phyloP scores from a whole-genome alignment of 371 early-diverging fungal species.

The Mortierella sp. region DNA sequence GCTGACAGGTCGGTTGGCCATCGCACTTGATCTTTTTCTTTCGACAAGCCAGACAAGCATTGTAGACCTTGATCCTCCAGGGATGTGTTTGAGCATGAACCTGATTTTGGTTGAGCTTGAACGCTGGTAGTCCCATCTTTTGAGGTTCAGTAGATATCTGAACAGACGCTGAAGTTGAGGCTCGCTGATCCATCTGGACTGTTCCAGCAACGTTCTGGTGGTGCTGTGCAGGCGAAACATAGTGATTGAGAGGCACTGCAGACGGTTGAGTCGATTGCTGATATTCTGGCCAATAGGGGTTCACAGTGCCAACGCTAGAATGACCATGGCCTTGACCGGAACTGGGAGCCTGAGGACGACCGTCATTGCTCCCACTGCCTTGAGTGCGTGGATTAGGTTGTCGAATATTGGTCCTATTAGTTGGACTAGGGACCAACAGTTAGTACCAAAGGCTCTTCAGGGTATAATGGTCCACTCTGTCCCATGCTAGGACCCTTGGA shows the following conservation, averaged over 20 bases:
- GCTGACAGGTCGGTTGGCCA: constrained; percentile 70
- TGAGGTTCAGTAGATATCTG: constrained; percentile 3
- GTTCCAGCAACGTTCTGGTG: not conserved
- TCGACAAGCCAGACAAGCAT: constrained; percentile 58
- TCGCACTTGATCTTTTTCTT: constrained; percentile 76
- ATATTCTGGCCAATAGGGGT: constrained; percentile 30
- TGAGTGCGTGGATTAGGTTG: not conserved
- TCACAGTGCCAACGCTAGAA: not conserved
- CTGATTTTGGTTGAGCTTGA: constrained; percentile 42
- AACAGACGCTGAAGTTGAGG: not conserved
- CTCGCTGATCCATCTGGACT: not conserved
- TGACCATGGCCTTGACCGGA: constrained; percentile 1
- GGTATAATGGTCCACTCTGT: too few relatives aligned
- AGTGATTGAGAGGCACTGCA: constrained; percentile 16
- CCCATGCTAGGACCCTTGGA: too few relatives aligned
- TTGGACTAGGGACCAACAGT: constrained; percentile 23
- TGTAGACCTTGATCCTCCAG: constrained; percentile 54
- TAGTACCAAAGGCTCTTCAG: too few relatives aligned
- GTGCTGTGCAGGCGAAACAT: constrained; percentile 16
- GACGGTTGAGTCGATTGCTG: constrained; percentile 24
- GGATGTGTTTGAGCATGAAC: constrained; percentile 51
- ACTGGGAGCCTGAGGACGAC: not conserved
- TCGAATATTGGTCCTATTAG: constrained; percentile 12
- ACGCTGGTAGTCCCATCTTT: constrained; percentile 5
- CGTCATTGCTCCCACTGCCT: constrained; percentile 6